These are phyloP conservation scores for Actinomortierella ambigua DNA, from an alignment of 371 early-diverging fungal genomes.

Conservation along the genomic window DNA sequence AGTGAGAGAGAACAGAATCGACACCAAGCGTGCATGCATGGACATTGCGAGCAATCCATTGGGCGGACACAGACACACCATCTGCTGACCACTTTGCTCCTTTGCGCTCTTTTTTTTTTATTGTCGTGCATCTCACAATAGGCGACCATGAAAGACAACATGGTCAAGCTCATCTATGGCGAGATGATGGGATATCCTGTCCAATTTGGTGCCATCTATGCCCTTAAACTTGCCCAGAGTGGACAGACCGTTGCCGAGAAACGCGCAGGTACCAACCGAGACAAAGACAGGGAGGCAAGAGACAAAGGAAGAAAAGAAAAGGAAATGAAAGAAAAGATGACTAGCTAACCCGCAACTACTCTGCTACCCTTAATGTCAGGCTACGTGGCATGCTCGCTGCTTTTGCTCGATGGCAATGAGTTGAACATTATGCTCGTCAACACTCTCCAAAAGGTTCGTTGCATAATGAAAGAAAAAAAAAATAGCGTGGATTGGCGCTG, in stretches of 20 bases:
- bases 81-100: too few species aligned
- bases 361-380: too few species aligned
- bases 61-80: too few species aligned
- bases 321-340: too few species aligned
- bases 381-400: slow-evolving; percentile 35
- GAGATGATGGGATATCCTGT: slow-evolving; percentile 46
- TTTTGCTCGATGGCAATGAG: slow-evolving; percentile 44
- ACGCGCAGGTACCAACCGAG: slow-evolving; percentile 38
- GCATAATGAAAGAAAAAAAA: too few species aligned
- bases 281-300: too few species aligned
- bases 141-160: slow-evolving; percentile 42
- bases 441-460: slow-evolving; percentile 38
- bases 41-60: too few species aligned
- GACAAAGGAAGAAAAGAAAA: too few species aligned
- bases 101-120: slow-evolving; percentile 1
- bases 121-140: slow-evolving; percentile 1
- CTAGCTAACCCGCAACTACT: too few species aligned
- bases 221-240: slow-evolving; percentile 42
- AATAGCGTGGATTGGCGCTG: too few species aligned
- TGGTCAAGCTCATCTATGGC: slow-evolving; percentile 39
- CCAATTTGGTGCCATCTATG: slow-evolving; percentile 45
- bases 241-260: slow-evolving; percentile 45
- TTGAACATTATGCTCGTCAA: slow-evolving; percentile 45
- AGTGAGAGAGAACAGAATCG: background rate
- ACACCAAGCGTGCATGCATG: too few species aligned